Evolutionary conservation across 805 yeast species (phyloP).

Genomic region (Lipomyces yamadae): DNA sequence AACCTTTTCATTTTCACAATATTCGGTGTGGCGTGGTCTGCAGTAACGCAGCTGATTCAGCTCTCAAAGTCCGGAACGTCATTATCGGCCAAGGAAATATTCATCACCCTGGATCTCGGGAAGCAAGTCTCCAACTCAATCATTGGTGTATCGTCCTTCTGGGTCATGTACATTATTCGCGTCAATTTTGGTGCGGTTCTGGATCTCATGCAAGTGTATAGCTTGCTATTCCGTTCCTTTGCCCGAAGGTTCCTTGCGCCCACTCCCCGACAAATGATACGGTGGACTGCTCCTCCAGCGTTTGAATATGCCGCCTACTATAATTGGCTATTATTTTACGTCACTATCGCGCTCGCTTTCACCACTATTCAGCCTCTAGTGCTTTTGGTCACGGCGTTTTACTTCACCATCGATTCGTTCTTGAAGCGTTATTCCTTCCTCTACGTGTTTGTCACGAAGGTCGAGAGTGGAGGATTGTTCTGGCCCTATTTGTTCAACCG

Average conservation of each 20-base stretch:
- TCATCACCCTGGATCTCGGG: constrained; percentile 42
- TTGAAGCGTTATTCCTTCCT: constrained; percentile 46
- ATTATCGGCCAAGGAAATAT: constrained; percentile 40
- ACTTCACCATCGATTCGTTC: constrained; percentile 43
- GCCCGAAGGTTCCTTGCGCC: constrained; percentile 40
- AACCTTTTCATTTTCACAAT: constrained; percentile 48
- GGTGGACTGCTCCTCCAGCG: constrained; percentile 45
- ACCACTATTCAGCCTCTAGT: constrained; percentile 49
- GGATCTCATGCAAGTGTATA: constrained; percentile 44
- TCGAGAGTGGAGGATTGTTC: constrained; percentile 47
- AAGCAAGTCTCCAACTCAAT: constrained; percentile 47
- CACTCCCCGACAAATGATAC: constrained; percentile 44
- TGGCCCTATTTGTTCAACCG: constrained; percentile 48
- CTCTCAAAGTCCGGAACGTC: constrained; percentile 25
- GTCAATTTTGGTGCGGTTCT: constrained; percentile 43
- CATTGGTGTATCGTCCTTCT: constrained; percentile 48
- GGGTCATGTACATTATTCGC: constrained; percentile 49
- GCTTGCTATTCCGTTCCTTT: constrained; percentile 40
- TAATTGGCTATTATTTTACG: constrained; percentile 45
- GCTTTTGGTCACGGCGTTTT: constrained; percentile 43
- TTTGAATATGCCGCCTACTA: constrained; percentile 46
- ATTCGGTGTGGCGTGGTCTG: constrained; percentile 49
- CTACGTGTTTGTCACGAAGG: constrained; percentile 47
- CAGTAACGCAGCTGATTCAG: constrained; percentile 43
- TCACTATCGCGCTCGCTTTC: constrained; percentile 47